These are phyloP conservation scores for Pachyrhizus erosus DNA, from an alignment of 306 rosid species.

Conservation along the genomic window DNA sequence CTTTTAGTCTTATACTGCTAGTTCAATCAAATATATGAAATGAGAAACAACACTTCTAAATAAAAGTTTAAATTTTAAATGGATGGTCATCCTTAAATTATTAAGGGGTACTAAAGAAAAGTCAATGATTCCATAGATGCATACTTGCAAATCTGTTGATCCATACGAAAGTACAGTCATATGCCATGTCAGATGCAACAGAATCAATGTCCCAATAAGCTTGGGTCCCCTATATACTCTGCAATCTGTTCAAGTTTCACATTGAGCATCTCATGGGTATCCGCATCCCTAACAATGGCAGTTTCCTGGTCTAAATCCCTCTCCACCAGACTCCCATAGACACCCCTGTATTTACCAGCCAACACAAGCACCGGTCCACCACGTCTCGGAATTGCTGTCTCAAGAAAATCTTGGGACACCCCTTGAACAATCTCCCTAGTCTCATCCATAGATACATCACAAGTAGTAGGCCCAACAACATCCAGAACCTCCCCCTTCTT, in stretches of 20 bases:
- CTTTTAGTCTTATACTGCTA: background rate
- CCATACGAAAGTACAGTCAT: background rate
- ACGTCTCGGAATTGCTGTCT: slow-evolving; percentile 75
- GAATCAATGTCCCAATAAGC: slow-evolving; percentile 74
- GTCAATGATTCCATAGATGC: slow-evolving; percentile 18
- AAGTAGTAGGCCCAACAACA: slow-evolving; percentile 74
- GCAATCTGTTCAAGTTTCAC: slow-evolving; percentile 84
- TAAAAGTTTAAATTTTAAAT: background rate
- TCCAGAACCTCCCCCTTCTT: slow-evolving; percentile 85
- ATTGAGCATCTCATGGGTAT: slow-evolving; percentile 66
- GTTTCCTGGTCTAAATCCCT: slow-evolving; percentile 73
- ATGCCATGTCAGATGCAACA: background rate
- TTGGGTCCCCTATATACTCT: slow-evolving; percentile 85
- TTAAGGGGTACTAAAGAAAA: background rate
- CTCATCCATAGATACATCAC: slow-evolving; percentile 87
- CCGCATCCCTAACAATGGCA: slow-evolving; percentile 76
- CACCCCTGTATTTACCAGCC: slow-evolving; percentile 80
- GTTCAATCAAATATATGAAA: slow-evolving; percentile 21
- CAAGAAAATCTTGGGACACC: slow-evolving; percentile 74
- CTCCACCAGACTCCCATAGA: slow-evolving; percentile 77
- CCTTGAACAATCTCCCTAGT: slow-evolving; percentile 81
- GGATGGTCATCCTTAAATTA: background rate
- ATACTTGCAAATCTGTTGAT: slow-evolving; percentile 29
- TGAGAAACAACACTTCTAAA: background rate
- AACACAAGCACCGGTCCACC: slow-evolving; percentile 87